Evolutionary conservation across 192 early-diverging fungal genomes (phyloP).

Genomic region (Pilaira anomala): DNA sequence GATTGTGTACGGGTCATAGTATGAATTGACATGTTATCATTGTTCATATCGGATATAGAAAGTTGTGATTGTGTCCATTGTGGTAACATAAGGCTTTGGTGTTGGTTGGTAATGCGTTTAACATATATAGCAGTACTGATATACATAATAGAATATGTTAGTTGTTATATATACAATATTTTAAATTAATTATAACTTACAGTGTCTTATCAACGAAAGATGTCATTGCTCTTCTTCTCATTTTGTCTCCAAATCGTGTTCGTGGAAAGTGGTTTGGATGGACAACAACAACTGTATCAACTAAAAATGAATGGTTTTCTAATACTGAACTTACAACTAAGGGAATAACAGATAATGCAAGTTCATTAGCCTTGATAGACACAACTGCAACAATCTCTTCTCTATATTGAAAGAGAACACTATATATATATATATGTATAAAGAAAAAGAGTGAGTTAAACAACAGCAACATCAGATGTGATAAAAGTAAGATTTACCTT

Average conservation of each 20-base stretch:
- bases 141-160: background rate
- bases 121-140: conserved; percentile 20
- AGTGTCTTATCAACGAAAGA: conserved; percentile 10
- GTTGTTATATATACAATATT: background rate
- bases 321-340: conserved; percentile 15
- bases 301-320: conserved; percentile 11
- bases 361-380: conserved; percentile 13
- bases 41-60: conserved; percentile 21
- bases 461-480: too few species aligned
- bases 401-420: conserved; percentile 12
- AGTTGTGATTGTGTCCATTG: conserved; percentile 25
- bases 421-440: background rate
- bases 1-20: conserved; percentile 1
- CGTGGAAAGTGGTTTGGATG: conserved; percentile 10
- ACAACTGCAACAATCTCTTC: conserved; percentile 15
- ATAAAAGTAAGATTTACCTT: conserved; percentile 34
- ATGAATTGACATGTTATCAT: conserved; percentile 23
- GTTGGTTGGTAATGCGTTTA: conserved; percentile 37
- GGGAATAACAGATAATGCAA: conserved; percentile 10
- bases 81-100: conserved; percentile 22
- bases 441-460: background rate
- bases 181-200: background rate
- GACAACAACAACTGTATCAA: conserved; percentile 19
- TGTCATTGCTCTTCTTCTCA: conserved; percentile 17
- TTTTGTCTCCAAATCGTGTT: conserved; percentile 17